phyloP scores from a whole-genome alignment of 225 moss, liverwort and hornwort genomes.

The Marchantia paleacea region DNA sequence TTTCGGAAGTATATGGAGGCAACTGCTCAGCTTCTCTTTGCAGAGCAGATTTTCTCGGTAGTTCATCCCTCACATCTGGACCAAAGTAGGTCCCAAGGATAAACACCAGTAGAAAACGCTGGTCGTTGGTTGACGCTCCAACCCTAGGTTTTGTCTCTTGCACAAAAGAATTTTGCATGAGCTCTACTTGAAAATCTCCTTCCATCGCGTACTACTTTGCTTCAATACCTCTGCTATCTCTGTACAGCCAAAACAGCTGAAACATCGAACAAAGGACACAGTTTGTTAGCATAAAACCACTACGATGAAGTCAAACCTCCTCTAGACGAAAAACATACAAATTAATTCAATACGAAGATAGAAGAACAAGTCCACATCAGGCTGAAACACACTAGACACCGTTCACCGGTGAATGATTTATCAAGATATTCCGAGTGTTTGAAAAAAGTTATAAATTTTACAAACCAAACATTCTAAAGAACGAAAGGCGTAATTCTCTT shows the following conservation, averaged over 20 bases:
- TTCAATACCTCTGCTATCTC: conserved; percentile 13
- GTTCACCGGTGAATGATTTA: too few species aligned
- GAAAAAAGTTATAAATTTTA: too few species aligned
- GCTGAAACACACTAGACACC: too few species aligned
- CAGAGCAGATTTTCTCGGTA: conserved; percentile 85
- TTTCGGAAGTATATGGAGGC: conserved; percentile 67
- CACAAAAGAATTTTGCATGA: conserved; percentile 63
- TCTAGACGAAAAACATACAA: too few species aligned
- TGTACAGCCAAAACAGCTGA: conserved; percentile 10
- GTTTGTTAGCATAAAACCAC: too few species aligned
- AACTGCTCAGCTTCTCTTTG: conserved; percentile 68
- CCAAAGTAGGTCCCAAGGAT: conserved; percentile 95
- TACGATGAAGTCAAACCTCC: too few species aligned
- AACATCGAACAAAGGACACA: not conserved
- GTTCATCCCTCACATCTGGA: conserved; percentile 81
- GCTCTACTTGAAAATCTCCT: conserved; percentile 58
- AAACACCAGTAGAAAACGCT: conserved; percentile 87
- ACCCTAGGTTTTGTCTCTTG: conserved; percentile 71
- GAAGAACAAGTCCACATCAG: too few species aligned
- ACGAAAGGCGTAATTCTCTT: too few species aligned
- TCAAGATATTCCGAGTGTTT: too few species aligned
- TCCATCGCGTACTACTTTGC: conserved; percentile 43
- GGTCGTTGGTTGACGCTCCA: conserved; percentile 90
- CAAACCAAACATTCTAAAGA: too few species aligned
- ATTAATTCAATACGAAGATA: too few species aligned